Percentiles rank a stretch among this genome's conserved stretches.
Evolutionary conservation across 495 filamentous ascomycete species (phyloP).

Genomic region (Aspergillus sclerotiicarbonarius): DNA sequence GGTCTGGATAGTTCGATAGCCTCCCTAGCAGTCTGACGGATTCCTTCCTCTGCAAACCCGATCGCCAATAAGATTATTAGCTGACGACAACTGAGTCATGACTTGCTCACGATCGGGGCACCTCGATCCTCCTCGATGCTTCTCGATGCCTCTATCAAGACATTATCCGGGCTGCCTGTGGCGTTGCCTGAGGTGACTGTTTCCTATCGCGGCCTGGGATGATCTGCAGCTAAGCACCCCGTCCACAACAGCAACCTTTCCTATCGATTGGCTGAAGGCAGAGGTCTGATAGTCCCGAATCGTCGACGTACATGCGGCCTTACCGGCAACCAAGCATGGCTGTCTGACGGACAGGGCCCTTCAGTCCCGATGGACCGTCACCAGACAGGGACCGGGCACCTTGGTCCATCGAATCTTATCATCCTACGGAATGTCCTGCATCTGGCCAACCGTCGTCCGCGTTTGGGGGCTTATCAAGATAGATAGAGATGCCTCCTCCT

Average conservation of each 20-base stretch:
- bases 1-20: not conserved
- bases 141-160: not conserved
- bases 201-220: slow-evolving; percentile 1
- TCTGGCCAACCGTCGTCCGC: not conserved
- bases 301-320: slow-evolving; percentile 2
- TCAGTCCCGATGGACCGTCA: not conserved
- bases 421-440: not conserved
- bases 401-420: too few relatives aligned
- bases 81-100: slow-evolving; percentile 1
- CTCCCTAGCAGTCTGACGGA: not conserved
- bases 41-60: not conserved
- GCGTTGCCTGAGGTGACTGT: slow-evolving; percentile 1
- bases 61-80: not conserved
- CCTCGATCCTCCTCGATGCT: too few relatives aligned
- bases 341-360: not conserved
- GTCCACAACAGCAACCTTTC: not conserved
- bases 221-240: not conserved
- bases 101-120: not conserved
- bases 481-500: too few relatives aligned
- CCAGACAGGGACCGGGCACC: not conserved
- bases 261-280: not conserved
- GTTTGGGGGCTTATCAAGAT: too few relatives aligned
- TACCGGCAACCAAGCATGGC: not conserved
- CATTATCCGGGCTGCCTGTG: slow-evolving; percentile 8
- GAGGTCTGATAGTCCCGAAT: slow-evolving; percentile 4